Conservation (phyloP, 2,329 filamentous ascomycete genomes). For the Fusarium anthophilum region DNA sequence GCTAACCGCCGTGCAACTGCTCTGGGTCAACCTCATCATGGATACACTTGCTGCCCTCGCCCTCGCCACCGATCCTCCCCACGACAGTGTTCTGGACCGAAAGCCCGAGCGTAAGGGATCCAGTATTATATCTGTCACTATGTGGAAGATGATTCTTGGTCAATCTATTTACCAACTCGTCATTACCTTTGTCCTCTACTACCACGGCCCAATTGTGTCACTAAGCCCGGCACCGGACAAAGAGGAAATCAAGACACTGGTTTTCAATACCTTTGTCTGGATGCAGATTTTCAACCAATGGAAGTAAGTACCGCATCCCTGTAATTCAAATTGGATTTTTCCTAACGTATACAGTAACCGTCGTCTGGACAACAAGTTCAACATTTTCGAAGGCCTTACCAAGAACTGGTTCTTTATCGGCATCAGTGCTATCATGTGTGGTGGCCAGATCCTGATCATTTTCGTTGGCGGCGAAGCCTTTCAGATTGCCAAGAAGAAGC, state of each 20-base stretch:
- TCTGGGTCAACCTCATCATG: slow-evolving; percentile 99
- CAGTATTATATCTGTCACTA: slow-evolving; percentile 81
- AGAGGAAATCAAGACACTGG: slow-evolving; percentile 76
- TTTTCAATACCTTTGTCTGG: slow-evolving; percentile 99
- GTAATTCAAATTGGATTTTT: not conserved
- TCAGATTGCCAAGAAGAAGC: slow-evolving; percentile 67
- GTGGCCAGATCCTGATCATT: slow-evolving; percentile 88
- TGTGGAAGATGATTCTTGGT: slow-evolving; percentile 99
- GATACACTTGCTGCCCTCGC: slow-evolving; percentile 92
- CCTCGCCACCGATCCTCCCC: slow-evolving; percentile 89
- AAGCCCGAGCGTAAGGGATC: slow-evolving; percentile 70
- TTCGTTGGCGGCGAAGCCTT: slow-evolving; percentile 87
- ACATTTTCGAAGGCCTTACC: slow-evolving; percentile 89
- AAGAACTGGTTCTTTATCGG: slow-evolving; percentile 89
- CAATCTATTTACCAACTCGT: slow-evolving; percentile 90
- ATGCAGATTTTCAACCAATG: slow-evolving; percentile 99
- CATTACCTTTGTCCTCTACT: slow-evolving; percentile 83
- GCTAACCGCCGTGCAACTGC: slow-evolving; percentile 86
- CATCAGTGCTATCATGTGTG: slow-evolving; percentile 89
- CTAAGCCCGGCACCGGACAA: not conserved
- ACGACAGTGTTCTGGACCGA: slow-evolving; percentile 80
- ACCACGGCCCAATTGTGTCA: slow-evolving; percentile 45
- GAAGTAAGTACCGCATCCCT: slow-evolving; percentile 69
- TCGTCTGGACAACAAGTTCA: slow-evolving; percentile 92
- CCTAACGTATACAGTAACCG: slow-evolving; percentile 70